Percentiles rank a stretch among this genome's conserved stretches.
phyloP scores from a whole-genome alignment of 176 grass and related monocot species.

The Elymus sibiricus region DNA sequence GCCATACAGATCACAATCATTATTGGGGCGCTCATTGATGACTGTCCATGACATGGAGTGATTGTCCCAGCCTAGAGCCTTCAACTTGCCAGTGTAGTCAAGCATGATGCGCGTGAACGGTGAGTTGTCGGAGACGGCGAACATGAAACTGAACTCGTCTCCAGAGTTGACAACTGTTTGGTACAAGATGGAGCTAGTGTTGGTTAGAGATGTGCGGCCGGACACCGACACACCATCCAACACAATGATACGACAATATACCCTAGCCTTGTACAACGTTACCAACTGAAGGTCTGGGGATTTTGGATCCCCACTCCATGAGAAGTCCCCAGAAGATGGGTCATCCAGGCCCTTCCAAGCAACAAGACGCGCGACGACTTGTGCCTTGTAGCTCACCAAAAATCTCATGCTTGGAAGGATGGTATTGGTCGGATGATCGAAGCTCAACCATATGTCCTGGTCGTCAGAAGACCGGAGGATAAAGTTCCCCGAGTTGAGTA shows the following conservation, averaged over 20 bases:
- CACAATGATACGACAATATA: not conserved
- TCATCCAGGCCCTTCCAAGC: not conserved
- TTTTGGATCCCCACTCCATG: not conserved
- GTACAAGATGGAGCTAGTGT: not conserved
- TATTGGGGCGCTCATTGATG: too few species aligned
- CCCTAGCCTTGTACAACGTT: not conserved
- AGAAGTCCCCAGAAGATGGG: conserved; percentile 9
- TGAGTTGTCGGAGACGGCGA: not conserved
- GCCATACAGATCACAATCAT: too few species aligned
- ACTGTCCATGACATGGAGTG: not conserved
- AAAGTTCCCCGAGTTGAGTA: conserved; percentile 32
- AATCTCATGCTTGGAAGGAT: conserved; percentile 37
- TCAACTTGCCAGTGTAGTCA: not conserved
- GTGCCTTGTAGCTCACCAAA: not conserved
- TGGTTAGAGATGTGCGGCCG: not conserved
- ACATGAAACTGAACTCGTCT: not conserved
- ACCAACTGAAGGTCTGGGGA: not conserved
- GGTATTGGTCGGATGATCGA: not conserved
- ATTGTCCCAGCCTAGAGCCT: not conserved
- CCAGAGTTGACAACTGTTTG: not conserved
- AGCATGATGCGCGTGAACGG: not conserved
- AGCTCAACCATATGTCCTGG: not conserved
- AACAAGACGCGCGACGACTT: not conserved
- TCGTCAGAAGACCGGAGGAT: not conserved
- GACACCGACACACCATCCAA: too few species aligned